Evolutionary conservation across 2,329 filamentous ascomycete species (phyloP), one percentile per base, ranked within the genome.

Genomic region (Colletotrichum graminicola): DNA sequence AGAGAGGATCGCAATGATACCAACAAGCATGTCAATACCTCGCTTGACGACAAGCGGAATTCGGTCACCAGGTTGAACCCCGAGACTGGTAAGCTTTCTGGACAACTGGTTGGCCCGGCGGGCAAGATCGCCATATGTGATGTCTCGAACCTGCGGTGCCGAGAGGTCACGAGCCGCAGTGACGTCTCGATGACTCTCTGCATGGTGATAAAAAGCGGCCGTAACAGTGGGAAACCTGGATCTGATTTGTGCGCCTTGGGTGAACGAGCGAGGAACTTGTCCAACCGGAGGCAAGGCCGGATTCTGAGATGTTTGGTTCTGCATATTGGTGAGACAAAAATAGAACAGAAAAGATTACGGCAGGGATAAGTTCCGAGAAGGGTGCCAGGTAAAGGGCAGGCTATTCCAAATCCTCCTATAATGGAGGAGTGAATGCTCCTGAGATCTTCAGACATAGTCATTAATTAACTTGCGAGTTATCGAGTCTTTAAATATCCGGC

Each of bases 1-100:
- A 59, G 87, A 87, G 34, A 90, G 78, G n/a, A 89, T 80, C 1
- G 87, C 88, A 67, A 88, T 80, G 56, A 90, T 88, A 18, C 85
- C 87, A 49, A 89, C 82, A 5, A 89, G 78, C 86, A 90, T 88
- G 72, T 88, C 86, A 43, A 87, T 77, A 36, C 87, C 85, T 34
- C 88, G 82, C 73, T 85, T 85, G 62, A 86, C 84, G 7, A 90
- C 83, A 23, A 90, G 81, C 23, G 85, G 86, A 5, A 89, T 81
- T 39, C 85, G 80, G 72, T 88, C 83, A 16, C 81, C 79, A 26
- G 83, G 82, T 41, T 76, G 74, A 32, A 87, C 79, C 23, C 85
- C 85, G 11, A 68, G 60, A 14, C 76, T 76, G 67, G 62, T 79
- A 14, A 88, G 81, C 14, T 79, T 75, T 60, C 79, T 76, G 34